A percentile compares a stretch with the other conserved stretches of the same genome.
These are phyloP conservation scores for Starmera quercuum DNA, from an alignment of 805 yeast species.

Conservation along the genomic window DNA sequence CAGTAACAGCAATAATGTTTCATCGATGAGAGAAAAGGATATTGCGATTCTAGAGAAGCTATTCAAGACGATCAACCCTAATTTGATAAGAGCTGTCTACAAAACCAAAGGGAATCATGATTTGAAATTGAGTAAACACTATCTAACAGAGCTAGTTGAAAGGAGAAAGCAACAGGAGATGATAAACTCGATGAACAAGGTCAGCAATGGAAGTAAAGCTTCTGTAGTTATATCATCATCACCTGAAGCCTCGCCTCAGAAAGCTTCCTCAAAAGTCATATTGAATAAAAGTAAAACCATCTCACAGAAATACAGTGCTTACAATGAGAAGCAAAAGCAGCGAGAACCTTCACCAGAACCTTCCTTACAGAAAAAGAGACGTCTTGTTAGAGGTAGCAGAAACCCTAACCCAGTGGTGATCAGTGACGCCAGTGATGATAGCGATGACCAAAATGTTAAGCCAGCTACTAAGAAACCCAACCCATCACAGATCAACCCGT, in stretches of 20 bases:
- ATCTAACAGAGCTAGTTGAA: constrained; percentile 23
- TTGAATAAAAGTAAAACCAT: constrained; percentile 29
- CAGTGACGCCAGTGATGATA: constrained; percentile 20
- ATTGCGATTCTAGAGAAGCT: constrained; percentile 17
- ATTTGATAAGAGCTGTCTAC: constrained; percentile 30
- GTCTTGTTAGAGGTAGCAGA: constrained; percentile 31
- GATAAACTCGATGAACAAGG: constrained; percentile 3
- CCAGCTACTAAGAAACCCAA: constrained; percentile 1
- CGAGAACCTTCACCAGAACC: constrained; percentile 6
- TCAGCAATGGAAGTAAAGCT: background rate
- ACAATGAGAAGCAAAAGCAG: constrained; percentile 15
- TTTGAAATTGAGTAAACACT: constrained; percentile 23
- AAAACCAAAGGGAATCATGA: constrained; percentile 27
- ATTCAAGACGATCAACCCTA: constrained; percentile 25
- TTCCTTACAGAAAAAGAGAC: constrained; percentile 25
- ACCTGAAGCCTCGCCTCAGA: constrained; percentile 19
- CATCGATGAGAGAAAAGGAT: constrained; percentile 10
- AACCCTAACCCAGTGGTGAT: constrained; percentile 12
- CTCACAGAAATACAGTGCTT: constrained; percentile 25
- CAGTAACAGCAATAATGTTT: constrained; percentile 3
- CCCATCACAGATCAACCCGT: constrained; percentile 1
- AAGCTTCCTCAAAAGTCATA: constrained; percentile 27
- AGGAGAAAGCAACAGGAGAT: constrained; percentile 17
- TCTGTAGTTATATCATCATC: constrained; percentile 17
- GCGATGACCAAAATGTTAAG: constrained; percentile 15